Conservation (phyloP, 2,329 filamentous ascomycete genomes). For the Nemania sp. region DNA sequence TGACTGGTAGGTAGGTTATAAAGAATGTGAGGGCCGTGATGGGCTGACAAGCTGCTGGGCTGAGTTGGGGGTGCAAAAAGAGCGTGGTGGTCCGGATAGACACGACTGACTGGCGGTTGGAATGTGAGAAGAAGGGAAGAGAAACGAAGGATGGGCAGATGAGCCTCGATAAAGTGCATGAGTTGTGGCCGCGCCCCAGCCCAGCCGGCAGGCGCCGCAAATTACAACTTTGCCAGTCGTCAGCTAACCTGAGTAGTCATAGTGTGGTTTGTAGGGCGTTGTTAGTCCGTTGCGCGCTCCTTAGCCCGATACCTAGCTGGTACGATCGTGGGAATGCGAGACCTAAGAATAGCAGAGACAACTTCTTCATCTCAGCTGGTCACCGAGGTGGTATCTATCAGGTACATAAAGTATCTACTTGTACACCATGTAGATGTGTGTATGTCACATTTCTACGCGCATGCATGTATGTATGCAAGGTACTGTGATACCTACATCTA, state of each 20-base stretch:
- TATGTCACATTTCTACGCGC: too few species aligned
- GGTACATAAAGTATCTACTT: too few species aligned
- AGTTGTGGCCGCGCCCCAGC: neutral
- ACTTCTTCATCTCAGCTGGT: neutral
- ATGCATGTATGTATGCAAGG: too few species aligned
- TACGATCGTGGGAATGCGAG: too few species aligned
- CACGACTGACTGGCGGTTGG: slow-evolving; percentile 22
- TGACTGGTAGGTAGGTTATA: slow-evolving; percentile 17
- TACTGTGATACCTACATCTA: too few species aligned
- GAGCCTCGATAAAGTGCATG: slow-evolving; percentile 19
- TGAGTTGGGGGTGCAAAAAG: slow-evolving; percentile 15
- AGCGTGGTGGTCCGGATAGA: slow-evolving; percentile 23
- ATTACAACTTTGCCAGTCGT: too few species aligned
- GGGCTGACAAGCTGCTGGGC: slow-evolving; percentile 17
- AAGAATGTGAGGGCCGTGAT: slow-evolving; percentile 26
- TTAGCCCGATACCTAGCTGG: too few species aligned
- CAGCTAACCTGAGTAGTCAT: too few species aligned
- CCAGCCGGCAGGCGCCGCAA: too few species aligned
- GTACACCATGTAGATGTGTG: too few species aligned
- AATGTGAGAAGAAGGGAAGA: slow-evolving; percentile 12
- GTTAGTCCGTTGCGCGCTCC: too few species aligned
- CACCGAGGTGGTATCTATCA: neutral
- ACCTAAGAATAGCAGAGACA: neutral
- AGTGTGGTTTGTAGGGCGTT: too few species aligned
- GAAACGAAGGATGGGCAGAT: neutral